These are phyloP conservation scores for Saturnispora silvae DNA, from an alignment of 805 yeast species.

Conservation along the genomic window DNA sequence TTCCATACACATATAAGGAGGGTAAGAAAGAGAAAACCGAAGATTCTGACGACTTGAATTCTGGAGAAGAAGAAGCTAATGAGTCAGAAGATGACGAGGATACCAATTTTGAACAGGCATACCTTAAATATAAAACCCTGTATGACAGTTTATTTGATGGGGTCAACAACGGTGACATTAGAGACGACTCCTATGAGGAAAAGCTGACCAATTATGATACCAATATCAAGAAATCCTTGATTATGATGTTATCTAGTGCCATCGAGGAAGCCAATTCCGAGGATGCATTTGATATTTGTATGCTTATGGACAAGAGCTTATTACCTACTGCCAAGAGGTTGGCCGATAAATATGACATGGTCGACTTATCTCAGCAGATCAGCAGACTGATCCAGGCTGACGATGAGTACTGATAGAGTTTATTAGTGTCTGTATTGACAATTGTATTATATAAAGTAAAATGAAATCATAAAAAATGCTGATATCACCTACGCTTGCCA, in stretches of 20 bases:
- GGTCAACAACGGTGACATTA: constrained; percentile 29
- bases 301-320: constrained; percentile 21
- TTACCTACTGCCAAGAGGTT: constrained; percentile 75
- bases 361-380: constrained; percentile 42
- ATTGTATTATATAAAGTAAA: constrained; percentile 1
- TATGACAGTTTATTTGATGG: constrained; percentile 56
- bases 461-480: too few relatives aligned
- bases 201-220: constrained; percentile 43
- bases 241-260: constrained; percentile 6
- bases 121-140: constrained; percentile 48
- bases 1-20: constrained; percentile 41
- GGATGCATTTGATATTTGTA: constrained; percentile 62
- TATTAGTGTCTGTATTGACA: constrained; percentile 1
- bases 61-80: constrained; percentile 28
- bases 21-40: constrained; percentile 14
- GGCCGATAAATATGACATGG: constrained; percentile 60
- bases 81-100: constrained; percentile 42
- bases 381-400: constrained; percentile 41
- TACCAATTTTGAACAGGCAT: constrained; percentile 42
- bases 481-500: constrained; percentile 5
- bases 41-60: constrained; percentile 13
- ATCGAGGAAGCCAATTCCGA: constrained; percentile 28
- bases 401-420: constrained; percentile 10
- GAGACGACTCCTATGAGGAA: constrained; percentile 31
- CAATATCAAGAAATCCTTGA: constrained; percentile 4